Evolutionary conservation across 2,329 filamentous ascomycete genomes (phyloP), one percentile per base, ranked within the genome.

Genomic region (Fusarium albosuccineum): DNA sequence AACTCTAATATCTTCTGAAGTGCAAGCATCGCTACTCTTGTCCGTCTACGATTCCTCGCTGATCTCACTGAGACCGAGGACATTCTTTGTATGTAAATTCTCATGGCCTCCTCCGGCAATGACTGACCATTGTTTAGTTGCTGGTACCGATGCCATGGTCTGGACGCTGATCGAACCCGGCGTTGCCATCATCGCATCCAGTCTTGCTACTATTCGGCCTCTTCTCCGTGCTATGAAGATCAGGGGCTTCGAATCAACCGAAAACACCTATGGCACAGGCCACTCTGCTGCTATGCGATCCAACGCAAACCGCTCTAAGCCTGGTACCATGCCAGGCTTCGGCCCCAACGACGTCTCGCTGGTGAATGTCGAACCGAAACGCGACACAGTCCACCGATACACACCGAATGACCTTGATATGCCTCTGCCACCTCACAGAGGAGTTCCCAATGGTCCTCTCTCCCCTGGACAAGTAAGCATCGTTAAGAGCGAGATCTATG

Each of bases 131-230:
- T 1, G 34, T 9, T 37, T 45, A 86, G 83, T 79, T 70, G 78
- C 80, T 53, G 82, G 80, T 22, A 87, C 84, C 5, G 78, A 85
- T 61, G 81, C 84, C 36, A 84, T 85, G 81, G 79, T 87, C 7
- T 87, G 85, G 85, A 87, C 84, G 9, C 75, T 87, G n/a, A 77
- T 87, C 54, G 85, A 87, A 68, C 85, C 85, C 2, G 85, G 84
- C 6, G 81, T 87, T 22, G 85, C 85, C 60, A 87, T 87, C 45
- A 73, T 83, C 27, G 85, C 85, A 11, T 82, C 85, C 2, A 86
- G 83, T 61, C 76, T 87, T 10, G 83, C 83, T 22, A 87, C 85
- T 6, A 84, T 87, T 33, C 82, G 85, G 3, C 85, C 85, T 5
- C 78, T 87, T 1, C 80, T 87, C 36, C 83, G 84, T 36, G 76